Evolutionary conservation across 2,329 filamentous ascomycete genomes (phyloP).

Genomic region (Claviceps pazoutovae): DNA sequence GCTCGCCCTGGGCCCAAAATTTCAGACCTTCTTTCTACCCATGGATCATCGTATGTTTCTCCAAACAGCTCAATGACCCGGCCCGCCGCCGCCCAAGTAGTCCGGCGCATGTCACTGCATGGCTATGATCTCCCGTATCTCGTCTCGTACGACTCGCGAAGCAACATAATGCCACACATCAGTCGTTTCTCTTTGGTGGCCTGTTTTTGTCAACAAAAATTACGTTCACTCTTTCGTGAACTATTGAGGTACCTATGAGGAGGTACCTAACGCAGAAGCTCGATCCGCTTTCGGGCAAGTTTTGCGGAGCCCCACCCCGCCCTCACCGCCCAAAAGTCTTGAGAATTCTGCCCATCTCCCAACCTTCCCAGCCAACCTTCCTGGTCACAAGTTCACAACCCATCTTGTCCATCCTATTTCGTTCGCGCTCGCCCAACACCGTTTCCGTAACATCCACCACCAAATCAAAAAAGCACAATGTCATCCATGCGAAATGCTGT

Average conservation of each 20-base stretch:
- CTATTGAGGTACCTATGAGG: neutral
- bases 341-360: constrained; percentile 1
- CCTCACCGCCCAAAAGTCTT: constrained; percentile 25
- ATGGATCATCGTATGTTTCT: too few relatives aligned
- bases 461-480: constrained; percentile 20
- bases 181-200: neutral
- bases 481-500: constrained; percentile 51
- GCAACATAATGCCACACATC: neutral
- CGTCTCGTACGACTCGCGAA: neutral
- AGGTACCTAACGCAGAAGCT: neutral
- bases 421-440: neutral
- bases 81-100: too few relatives aligned
- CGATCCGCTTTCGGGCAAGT: neutral
- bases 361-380: neutral
- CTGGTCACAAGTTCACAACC: too few relatives aligned
- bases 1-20: too few relatives aligned
- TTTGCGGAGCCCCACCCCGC: neutral
- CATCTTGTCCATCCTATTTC: too few relatives aligned
- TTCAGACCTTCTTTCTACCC: too few relatives aligned
- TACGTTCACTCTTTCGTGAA: neutral
- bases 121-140: neutral
- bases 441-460: neutral
- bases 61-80: too few relatives aligned
- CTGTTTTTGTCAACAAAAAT: neutral
- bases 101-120: too few relatives aligned